Percentiles rank a stretch among this genome's conserved stretches.
Conservation (phyloP, 495 filamentous ascomycete species). For the Penicillium daleae region DNA sequence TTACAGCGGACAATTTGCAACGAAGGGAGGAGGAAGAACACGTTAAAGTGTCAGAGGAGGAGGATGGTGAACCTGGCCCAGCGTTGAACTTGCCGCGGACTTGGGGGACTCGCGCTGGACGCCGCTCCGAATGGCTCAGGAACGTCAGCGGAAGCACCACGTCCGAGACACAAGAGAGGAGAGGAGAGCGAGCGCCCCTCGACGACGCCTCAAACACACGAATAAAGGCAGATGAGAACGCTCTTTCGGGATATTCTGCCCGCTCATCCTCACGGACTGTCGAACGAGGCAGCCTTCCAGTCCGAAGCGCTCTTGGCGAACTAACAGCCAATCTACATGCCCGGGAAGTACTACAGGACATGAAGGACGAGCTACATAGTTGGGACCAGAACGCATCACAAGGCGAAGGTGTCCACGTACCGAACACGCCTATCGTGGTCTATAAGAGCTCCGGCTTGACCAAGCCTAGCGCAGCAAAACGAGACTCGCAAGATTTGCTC, state of each 20-base stretch:
- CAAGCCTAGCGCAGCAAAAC: slow-evolving; percentile 41
- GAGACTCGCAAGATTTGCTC: slow-evolving; percentile 69
- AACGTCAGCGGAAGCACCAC: slow-evolving; percentile 34
- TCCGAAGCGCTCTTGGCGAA: slow-evolving; percentile 26
- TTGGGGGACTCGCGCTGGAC: slow-evolving; percentile 62
- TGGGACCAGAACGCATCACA: slow-evolving; percentile 33
- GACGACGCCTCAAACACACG: slow-evolving; percentile 13
- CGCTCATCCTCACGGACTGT: slow-evolving; percentile 26
- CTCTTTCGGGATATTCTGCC: slow-evolving; percentile 17
- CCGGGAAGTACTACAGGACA: slow-evolving; percentile 18
- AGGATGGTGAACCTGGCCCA: slow-evolving; percentile 43
- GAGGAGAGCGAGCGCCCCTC: slow-evolving; percentile 9
- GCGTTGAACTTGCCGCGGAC: slow-evolving; percentile 57
- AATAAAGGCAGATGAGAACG: slow-evolving; percentile 19
- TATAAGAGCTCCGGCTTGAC: slow-evolving; percentile 47
- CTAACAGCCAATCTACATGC: slow-evolving; percentile 23
- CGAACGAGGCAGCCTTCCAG: slow-evolving; percentile 19
- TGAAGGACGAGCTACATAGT: slow-evolving; percentile 24
- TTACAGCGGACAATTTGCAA: slow-evolving; percentile 52
- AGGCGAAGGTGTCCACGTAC: slow-evolving; percentile 44
- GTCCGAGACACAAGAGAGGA: slow-evolving; percentile 32
- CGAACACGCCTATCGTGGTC: slow-evolving; percentile 58
- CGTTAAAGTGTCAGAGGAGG: slow-evolving; percentile 11
- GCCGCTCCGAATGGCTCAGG: slow-evolving; percentile 58
- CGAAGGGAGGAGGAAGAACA: slow-evolving; percentile 44